Evolutionary conservation across 306 rosid genomes (phyloP).

Genomic region (Acacia acuminata): DNA sequence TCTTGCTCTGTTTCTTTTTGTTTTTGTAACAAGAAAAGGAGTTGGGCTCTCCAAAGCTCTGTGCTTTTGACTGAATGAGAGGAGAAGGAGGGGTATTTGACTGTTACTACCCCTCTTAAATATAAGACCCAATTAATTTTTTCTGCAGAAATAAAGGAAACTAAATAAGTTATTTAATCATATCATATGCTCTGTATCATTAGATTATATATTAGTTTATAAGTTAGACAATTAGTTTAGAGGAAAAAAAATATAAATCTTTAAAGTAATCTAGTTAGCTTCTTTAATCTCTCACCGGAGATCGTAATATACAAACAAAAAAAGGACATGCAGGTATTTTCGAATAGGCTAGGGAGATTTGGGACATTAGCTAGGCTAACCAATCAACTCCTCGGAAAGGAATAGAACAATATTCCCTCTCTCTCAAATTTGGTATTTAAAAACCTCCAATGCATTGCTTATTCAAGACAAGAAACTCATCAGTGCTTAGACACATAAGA

Average conservation of each 20-base stretch:
- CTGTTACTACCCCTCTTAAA: neutral
- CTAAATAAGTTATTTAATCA: too few species aligned
- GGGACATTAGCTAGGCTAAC: conserved; percentile 32
- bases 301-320: neutral
- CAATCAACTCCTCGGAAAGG: conserved; percentile 27
- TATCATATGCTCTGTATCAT: too few species aligned
- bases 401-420: conserved; percentile 41
- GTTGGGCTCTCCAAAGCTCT: neutral
- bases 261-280: too few species aligned
- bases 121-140: too few species aligned
- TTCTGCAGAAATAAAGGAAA: too few species aligned
- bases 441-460: conserved; percentile 40
- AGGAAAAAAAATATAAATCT: too few species aligned
- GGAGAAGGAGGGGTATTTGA: conserved; percentile 5
- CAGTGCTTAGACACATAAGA: conserved; percentile 1
- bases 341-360: conserved; percentile 45
- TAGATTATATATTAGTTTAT: too few species aligned
- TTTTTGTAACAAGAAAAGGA: neutral
- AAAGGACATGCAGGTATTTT: conserved; percentile 38
- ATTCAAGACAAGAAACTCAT: conserved; percentile 42
- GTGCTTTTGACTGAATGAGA: neutral
- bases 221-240: too few species aligned
- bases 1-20: conserved; percentile 19
- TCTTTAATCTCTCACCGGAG: too few species aligned
- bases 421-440: conserved; percentile 51